phyloP scores from a whole-genome alignment of 768 basidiomycete species.

The Suillus variegatus region DNA sequence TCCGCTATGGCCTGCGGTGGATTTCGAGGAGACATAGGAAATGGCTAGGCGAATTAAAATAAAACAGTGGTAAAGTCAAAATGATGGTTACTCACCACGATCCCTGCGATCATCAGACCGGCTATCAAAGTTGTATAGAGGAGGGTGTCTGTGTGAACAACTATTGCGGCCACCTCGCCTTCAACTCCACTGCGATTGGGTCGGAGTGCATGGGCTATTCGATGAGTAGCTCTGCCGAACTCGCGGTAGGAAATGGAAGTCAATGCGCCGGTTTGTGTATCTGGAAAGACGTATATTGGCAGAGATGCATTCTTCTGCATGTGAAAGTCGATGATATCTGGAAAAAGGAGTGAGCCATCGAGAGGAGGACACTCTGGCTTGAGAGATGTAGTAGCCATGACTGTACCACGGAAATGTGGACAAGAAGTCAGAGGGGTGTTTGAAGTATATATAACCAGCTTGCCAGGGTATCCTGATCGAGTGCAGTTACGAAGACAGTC shows the following conservation, averaged over 20 bases:
- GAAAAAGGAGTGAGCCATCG: constrained; percentile 22
- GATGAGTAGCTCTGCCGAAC: constrained; percentile 30
- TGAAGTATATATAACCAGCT: neutral
- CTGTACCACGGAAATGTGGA: neutral
- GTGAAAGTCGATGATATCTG: constrained; percentile 24
- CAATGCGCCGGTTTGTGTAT: neutral
- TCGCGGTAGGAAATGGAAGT: constrained; percentile 29
- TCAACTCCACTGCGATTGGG: constrained; percentile 2
- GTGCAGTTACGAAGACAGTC: neutral
- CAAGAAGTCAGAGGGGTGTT: neutral
- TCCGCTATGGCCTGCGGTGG: constrained; percentile 8
- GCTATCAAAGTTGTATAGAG: constrained; percentile 12
- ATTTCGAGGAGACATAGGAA: constrained; percentile 7
- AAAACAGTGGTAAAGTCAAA: neutral
- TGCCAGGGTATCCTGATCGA: neutral
- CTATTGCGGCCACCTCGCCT: constrained; percentile 7
- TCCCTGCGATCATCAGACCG: constrained; percentile 3
- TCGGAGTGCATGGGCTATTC: constrained; percentile 13
- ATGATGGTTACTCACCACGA: constrained; percentile 2
- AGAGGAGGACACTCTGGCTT: constrained; percentile 21
- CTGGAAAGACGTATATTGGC: constrained; percentile 21
- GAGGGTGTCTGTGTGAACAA: constrained; percentile 13
- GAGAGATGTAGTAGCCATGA: neutral
- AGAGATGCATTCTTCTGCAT: constrained; percentile 25
- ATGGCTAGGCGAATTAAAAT: neutral